Evolutionary conservation across 805 yeast species (phyloP).

Genomic region (Saccharomycopsis oosterbeekiorum): DNA sequence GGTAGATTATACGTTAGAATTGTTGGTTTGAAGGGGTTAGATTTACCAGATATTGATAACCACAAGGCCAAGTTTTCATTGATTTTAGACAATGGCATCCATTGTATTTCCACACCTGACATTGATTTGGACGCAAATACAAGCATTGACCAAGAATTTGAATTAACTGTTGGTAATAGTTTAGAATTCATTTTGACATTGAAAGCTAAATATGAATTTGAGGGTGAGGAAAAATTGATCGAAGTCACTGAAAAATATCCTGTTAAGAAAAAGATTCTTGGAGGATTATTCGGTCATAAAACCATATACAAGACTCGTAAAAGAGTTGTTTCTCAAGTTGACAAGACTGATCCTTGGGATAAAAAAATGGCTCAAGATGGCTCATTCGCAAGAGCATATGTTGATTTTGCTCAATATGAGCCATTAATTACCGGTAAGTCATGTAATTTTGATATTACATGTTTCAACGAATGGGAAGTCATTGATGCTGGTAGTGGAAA

Average conservation of each 20-base stretch:
- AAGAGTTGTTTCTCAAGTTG: slow-evolving; percentile 41
- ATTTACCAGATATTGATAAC: slow-evolving; percentile 34
- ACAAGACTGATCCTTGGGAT: slow-evolving; percentile 48
- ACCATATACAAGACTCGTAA: slow-evolving; percentile 29
- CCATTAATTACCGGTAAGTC: slow-evolving; percentile 44
- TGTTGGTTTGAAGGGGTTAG: slow-evolving; percentile 37
- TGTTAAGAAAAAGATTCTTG: slow-evolving; percentile 34
- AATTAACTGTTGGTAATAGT: slow-evolving; percentile 50
- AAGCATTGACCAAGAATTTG: slow-evolving; percentile 65
- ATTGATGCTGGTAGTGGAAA: slow-evolving; percentile 24
- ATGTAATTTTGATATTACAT: slow-evolving; percentile 43
- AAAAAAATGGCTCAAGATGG: slow-evolving; percentile 72
- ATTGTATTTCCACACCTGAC: slow-evolving; percentile 59
- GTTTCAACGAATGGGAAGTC: slow-evolving; percentile 78
- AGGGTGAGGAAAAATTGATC: slow-evolving; percentile 33
- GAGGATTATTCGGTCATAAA: slow-evolving; percentile 36
- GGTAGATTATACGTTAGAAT: slow-evolving; percentile 37
- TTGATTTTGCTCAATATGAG: slow-evolving; percentile 52
- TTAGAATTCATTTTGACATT: slow-evolving; percentile 63
- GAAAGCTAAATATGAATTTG: slow-evolving; percentile 51
- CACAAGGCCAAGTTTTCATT: slow-evolving; percentile 39
- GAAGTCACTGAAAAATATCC: slow-evolving; percentile 54
- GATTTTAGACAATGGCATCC: slow-evolving; percentile 69
- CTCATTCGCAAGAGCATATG: slow-evolving; percentile 72
- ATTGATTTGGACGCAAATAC: slow-evolving; percentile 25